These are phyloP conservation scores for Arthrobotrys sphaeroides DNA, from an alignment of 2,329 filamentous ascomycete species.

Conservation along the genomic window DNA sequence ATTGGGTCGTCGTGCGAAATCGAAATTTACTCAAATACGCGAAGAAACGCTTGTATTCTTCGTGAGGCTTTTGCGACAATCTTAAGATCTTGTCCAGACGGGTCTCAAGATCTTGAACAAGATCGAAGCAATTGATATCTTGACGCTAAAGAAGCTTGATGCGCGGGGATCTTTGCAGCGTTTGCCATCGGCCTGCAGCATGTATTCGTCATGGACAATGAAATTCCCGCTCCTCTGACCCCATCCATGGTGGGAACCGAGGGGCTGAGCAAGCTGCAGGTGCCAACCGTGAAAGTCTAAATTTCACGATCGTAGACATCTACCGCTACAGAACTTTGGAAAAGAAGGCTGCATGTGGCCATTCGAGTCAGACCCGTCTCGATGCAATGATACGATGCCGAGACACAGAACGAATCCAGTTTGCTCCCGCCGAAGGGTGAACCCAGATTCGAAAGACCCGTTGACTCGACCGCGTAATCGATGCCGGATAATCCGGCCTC, in stretches of 20 bases:
- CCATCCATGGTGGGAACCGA: conserved; percentile 9
- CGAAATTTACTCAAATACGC: too few relatives aligned
- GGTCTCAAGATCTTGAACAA: too few relatives aligned
- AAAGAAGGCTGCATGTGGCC: neutral
- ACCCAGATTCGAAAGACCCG: neutral
- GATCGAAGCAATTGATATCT: too few relatives aligned
- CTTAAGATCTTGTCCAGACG: too few relatives aligned
- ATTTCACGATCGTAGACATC: conserved; percentile 24
- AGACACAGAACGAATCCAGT: conserved; percentile 12
- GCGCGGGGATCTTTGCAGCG: neutral
- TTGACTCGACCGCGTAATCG: conserved; percentile 46
- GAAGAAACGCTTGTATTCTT: too few relatives aligned
- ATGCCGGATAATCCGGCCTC: conserved; percentile 38
- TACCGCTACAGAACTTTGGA: conserved; percentile 17
- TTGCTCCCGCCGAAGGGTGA: neutral
- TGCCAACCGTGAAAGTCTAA: conserved; percentile 21
- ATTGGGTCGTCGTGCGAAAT: neutral
- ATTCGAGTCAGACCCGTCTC: neutral
- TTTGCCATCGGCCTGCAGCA: conserved; percentile 35
- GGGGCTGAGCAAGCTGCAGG: conserved; percentile 19
- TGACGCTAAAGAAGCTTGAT: too few relatives aligned
- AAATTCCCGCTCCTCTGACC: conserved; percentile 22
- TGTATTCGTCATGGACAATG: conserved; percentile 27
- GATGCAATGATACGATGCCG: conserved; percentile 23
- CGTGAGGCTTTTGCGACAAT: too few relatives aligned